Conservation (phyloP, 1,284 basidiomycete genomes). For the Melampsora larici-populina region DNA sequence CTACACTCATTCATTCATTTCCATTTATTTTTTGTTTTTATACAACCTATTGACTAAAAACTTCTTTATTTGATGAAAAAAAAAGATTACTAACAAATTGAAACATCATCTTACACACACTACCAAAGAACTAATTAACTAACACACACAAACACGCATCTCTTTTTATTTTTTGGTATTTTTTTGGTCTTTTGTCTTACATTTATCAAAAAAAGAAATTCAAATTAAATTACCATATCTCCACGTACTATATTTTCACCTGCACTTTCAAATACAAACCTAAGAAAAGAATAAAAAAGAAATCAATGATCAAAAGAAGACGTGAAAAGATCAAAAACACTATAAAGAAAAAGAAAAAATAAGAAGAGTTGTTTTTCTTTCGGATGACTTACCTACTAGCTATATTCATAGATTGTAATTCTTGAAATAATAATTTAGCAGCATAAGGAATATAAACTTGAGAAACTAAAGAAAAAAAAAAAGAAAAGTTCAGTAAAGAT, state of each 20-base stretch:
- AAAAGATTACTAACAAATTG: no score
- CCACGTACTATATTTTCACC: constrained; percentile 42
- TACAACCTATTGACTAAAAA: no score
- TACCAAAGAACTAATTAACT: no score
- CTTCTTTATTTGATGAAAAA: no score
- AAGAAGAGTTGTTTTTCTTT: neutral
- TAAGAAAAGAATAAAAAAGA: neutral
- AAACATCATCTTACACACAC: no score
- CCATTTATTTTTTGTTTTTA: no score
- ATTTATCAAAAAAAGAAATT: no score
- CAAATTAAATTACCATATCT: constrained; percentile 37
- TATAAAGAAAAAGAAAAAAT: neutral
- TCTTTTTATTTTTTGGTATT: no score
- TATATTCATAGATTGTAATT: constrained; percentile 60
- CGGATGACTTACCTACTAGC: constrained; percentile 49
- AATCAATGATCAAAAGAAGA: neutral
- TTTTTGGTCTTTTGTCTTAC: no score
- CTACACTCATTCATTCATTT: no score
- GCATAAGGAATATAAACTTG: constrained; percentile 56
- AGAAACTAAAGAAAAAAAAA: constrained; percentile 49
- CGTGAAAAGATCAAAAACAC: neutral
- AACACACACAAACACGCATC: no score
- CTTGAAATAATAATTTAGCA: constrained; percentile 76
- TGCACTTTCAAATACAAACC: constrained; percentile 43
- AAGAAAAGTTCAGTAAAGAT: neutral